Evolutionary conservation across 495 filamentous ascomycete species (phyloP).

Genomic region (Trichocladium antarcticum): DNA sequence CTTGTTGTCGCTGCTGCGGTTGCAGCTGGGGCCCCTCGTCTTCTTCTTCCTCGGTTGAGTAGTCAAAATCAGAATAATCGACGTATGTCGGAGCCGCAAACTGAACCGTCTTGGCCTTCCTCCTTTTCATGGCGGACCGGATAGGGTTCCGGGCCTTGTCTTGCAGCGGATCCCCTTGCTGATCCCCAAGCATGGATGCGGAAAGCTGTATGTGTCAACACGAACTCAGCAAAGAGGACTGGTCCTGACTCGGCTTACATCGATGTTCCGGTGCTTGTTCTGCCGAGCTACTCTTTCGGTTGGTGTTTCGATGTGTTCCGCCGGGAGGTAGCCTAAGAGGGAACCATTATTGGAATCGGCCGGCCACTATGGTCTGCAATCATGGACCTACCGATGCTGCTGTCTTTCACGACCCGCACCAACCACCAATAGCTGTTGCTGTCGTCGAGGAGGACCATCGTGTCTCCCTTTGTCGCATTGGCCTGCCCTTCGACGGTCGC

Average conservation of each 20-base stretch:
- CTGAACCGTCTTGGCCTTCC: slow-evolving; percentile 79
- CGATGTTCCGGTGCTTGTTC: slow-evolving; percentile 97
- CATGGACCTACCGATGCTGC: slow-evolving; percentile 69
- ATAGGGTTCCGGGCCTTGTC: slow-evolving; percentile 84
- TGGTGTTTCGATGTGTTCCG: slow-evolving; percentile 97
- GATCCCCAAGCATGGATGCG: slow-evolving; percentile 87
- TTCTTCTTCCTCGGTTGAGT: slow-evolving; percentile 79
- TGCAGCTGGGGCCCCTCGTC: slow-evolving; percentile 31
- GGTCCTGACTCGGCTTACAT: slow-evolving; percentile 47
- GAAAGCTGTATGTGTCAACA: slow-evolving; percentile 51
- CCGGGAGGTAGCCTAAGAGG: slow-evolving; percentile 74
- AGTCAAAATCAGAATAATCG: slow-evolving; percentile 83
- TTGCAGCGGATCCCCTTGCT: too few species aligned
- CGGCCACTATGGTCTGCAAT: background rate
- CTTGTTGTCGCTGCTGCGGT: slow-evolving; percentile 24
- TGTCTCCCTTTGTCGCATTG: slow-evolving; percentile 96
- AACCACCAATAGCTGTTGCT: slow-evolving; percentile 99
- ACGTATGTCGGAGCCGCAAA: slow-evolving; percentile 82
- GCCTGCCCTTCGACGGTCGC: slow-evolving; percentile 97
- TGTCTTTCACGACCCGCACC: slow-evolving; percentile 91
- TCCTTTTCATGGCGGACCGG: slow-evolving; percentile 78
- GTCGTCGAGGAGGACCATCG: slow-evolving; percentile 99
- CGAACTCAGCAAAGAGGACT: background rate
- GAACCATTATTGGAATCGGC: slow-evolving; percentile 12
- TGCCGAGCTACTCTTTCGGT: slow-evolving; percentile 85